Conservation (phyloP, 2,329 filamentous ascomycete genomes). For the Hypoxylon sp. region DNA sequence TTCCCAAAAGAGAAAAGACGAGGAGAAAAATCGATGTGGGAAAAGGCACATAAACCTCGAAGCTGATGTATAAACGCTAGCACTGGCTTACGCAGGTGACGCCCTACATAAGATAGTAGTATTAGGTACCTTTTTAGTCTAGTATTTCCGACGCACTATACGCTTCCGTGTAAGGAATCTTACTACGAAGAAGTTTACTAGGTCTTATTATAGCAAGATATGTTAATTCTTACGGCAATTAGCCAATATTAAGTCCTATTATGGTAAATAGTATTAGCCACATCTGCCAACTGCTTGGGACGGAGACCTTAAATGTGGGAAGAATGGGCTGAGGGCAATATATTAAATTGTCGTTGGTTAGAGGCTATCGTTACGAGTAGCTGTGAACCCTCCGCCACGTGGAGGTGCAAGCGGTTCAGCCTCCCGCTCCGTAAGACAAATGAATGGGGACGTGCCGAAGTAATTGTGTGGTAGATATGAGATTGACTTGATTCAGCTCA, state of each 20-base stretch:
- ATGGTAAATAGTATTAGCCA: not conserved
- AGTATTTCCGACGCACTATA: not conserved
- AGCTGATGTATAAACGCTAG: slow-evolving; percentile 1
- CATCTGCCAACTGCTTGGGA: not conserved
- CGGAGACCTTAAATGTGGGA: not conserved
- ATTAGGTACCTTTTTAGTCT: not conserved
- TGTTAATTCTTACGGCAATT: not conserved
- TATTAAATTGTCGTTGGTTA: not conserved
- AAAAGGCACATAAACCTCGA: not conserved
- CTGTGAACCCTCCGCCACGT: not conserved
- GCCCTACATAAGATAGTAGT: not conserved
- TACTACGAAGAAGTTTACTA: not conserved
- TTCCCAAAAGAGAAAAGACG: not conserved
- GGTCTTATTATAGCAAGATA: not conserved
- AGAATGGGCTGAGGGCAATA: not conserved
- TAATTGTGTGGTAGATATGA: not conserved
- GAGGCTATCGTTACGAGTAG: not conserved
- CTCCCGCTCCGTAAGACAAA: not conserved
- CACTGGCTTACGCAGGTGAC: not conserved
- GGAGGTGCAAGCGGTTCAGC: not conserved
- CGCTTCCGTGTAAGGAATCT: not conserved
- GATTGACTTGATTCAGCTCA: not conserved
- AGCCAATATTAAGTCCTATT: not conserved
- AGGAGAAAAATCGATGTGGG: not conserved
- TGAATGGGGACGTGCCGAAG: not conserved